phyloP scores from a whole-genome alignment of 2,329 filamentous ascomycete species.

The Berkeleyomyces basicola region DNA sequence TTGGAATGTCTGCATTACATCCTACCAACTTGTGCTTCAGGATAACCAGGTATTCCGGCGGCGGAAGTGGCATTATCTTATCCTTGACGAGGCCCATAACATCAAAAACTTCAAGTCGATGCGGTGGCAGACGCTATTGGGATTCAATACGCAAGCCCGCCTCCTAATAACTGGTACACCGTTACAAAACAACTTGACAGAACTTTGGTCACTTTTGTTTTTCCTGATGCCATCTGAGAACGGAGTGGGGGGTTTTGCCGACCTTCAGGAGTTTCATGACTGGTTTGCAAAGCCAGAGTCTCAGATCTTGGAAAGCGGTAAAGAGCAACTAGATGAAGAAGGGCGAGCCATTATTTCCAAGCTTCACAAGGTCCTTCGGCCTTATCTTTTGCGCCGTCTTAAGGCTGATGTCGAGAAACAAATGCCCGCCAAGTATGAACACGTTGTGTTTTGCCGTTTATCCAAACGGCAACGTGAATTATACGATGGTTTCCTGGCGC shows the following conservation, averaged over 20 bases:
- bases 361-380: conserved; percentile 81
- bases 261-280: conserved; percentile 87
- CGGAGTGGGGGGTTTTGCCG: conserved; percentile 77
- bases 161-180: conserved; percentile 87
- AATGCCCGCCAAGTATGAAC: conserved; percentile 95
- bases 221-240: conserved; percentile 89
- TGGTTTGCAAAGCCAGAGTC: conserved; percentile 93
- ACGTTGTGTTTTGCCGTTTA: conserved; percentile 86
- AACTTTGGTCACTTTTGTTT: conserved; percentile 91
- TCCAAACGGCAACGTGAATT: conserved; percentile 91
- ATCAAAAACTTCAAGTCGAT: conserved; percentile 99
- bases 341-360: conserved; percentile 82
- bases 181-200: conserved; percentile 89
- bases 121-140: conserved; percentile 86
- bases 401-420: conserved; percentile 98
- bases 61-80: conserved; percentile 92
- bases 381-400: conserved; percentile 75
- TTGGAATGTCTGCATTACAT: conserved; percentile 97
- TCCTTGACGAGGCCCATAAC: conserved; percentile 95
- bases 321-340: conserved; percentile 87
- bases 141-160: conserved; percentile 77
- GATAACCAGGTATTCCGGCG: conserved; percentile 90
- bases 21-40: conserved; percentile 88
- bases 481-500: conserved; percentile 90
- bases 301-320: conserved; percentile 86